These are phyloP conservation scores for Monosporascus ibericus DNA, from an alignment of 2,329 filamentous ascomycete genomes.

Conservation along the genomic window DNA sequence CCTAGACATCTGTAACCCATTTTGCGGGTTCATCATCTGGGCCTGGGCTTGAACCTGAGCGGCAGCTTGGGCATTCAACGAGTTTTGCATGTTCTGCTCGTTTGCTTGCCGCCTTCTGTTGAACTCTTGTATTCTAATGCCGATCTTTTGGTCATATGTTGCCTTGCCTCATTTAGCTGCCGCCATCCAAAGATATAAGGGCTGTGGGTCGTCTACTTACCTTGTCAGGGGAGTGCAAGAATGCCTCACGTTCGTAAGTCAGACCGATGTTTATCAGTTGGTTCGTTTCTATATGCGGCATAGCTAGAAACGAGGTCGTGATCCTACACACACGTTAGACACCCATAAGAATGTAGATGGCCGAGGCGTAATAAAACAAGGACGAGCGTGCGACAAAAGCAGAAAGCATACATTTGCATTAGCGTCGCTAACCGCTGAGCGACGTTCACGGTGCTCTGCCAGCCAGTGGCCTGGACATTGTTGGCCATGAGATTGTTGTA, in stretches of 20 bases:
- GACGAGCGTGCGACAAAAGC: background rate
- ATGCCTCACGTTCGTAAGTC: slow-evolving; percentile 42
- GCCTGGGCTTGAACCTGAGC: slow-evolving; percentile 33
- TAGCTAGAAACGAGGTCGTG: slow-evolving; percentile 43
- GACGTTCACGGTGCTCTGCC: slow-evolving; percentile 26
- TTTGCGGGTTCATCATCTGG: slow-evolving; percentile 45
- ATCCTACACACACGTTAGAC: slow-evolving; percentile 32
- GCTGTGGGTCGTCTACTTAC: slow-evolving; percentile 27
- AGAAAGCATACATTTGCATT: slow-evolving; percentile 28
- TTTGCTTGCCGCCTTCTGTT: slow-evolving; percentile 45
- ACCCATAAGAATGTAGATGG: background rate
- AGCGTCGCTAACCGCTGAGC: slow-evolving; percentile 27
- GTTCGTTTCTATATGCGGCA: slow-evolving; percentile 33
- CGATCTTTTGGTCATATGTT: slow-evolving; percentile 44
- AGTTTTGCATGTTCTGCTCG: slow-evolving; percentile 42
- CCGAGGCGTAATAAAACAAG: background rate
- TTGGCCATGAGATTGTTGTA: slow-evolving; percentile 27
- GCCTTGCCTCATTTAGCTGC: slow-evolving; percentile 30
- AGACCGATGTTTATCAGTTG: slow-evolving; percentile 37
- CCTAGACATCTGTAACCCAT: slow-evolving; percentile 44
- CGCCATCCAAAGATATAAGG: slow-evolving; percentile 1
- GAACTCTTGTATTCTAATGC: slow-evolving; percentile 40
- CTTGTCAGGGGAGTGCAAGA: slow-evolving; percentile 39
- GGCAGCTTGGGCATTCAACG: slow-evolving; percentile 38
- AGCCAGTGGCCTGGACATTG: slow-evolving; percentile 17